Conservation (phyloP, 305 asterid species). For the Fraxinus sp. region DNA sequence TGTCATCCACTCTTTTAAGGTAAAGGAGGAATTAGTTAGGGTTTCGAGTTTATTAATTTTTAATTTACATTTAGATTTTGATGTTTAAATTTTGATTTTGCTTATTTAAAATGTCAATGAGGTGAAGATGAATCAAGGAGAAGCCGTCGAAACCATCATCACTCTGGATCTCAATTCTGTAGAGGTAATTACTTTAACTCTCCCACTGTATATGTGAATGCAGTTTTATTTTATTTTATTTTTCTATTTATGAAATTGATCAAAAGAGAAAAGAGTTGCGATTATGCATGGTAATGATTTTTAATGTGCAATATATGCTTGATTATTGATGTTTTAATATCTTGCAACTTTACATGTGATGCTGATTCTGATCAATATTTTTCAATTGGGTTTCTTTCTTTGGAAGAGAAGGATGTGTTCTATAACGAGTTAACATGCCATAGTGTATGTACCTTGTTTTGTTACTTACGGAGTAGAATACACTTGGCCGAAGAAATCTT, state of each 20-base stretch:
- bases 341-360: not conserved
- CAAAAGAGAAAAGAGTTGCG: not conserved
- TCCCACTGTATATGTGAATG: not conserved
- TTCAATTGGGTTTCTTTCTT: not conserved
- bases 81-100: not conserved
- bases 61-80: not conserved
- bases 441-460: not conserved
- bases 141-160: constrained; percentile 38
- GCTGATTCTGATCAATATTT: not conserved
- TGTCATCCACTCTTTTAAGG: not conserved
- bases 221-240: not conserved
- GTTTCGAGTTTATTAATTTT: constrained; percentile 25
- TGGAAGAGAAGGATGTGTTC: not conserved
- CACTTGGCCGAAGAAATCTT: too few relatives aligned
- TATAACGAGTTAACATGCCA: not conserved
- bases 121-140: constrained; percentile 75
- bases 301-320: too few relatives aligned
- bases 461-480: not conserved
- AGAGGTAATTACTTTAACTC: constrained; percentile 47
- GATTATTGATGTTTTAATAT: not conserved
- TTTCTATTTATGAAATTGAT: too few relatives aligned
- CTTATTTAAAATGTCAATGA: constrained; percentile 33
- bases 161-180: constrained; percentile 39
- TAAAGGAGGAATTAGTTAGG: constrained; percentile 37
- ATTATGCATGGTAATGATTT: not conserved